Percentiles rank a stretch among this genome's conserved stretches.
Conservation (phyloP, 768 basidiomycete genomes). For the Auricularia sp. region DNA sequence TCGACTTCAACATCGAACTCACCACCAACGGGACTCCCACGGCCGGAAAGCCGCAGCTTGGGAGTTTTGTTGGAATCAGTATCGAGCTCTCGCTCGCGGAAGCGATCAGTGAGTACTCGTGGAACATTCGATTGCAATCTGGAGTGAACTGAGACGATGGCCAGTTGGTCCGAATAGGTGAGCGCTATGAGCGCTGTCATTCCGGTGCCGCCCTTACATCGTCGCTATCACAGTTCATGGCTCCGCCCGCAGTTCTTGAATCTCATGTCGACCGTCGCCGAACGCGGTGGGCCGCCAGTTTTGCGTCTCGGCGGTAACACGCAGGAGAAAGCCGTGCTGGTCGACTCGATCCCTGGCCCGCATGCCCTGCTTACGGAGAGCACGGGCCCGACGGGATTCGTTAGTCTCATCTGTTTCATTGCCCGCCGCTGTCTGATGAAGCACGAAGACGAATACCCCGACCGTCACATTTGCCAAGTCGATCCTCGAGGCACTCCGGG, state of each 20-base stretch:
- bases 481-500: not conserved
- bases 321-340: slow-evolving; percentile 43
- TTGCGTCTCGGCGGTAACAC: slow-evolving; percentile 73
- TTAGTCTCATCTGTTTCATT: slow-evolving; percentile 20
- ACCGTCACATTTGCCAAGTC: not conserved
- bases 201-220: not conserved
- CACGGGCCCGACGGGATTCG: slow-evolving; percentile 9
- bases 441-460: slow-evolving; percentile 35
- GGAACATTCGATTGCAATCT: not conserved
- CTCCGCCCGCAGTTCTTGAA: slow-evolving; percentile 51
- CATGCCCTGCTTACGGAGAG: slow-evolving; percentile 40
- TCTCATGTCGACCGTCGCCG: slow-evolving; percentile 56
- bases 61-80: slow-evolving; percentile 49
- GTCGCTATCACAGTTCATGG: slow-evolving; percentile 9
- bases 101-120: slow-evolving; percentile 29
- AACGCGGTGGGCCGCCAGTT: slow-evolving; percentile 49
- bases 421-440: slow-evolving; percentile 48
- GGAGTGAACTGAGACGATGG: not conserved
- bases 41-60: slow-evolving; percentile 29
- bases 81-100: slow-evolving; percentile 55
- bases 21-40: not conserved
- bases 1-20: not conserved
- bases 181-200: not conserved
- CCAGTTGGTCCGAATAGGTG: slow-evolving; percentile 11
- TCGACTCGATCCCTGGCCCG: slow-evolving; percentile 37